Base-by-base conservation (phyloP, 352 stramenopile species). In the Pythium vanterpoolii region DNA sequence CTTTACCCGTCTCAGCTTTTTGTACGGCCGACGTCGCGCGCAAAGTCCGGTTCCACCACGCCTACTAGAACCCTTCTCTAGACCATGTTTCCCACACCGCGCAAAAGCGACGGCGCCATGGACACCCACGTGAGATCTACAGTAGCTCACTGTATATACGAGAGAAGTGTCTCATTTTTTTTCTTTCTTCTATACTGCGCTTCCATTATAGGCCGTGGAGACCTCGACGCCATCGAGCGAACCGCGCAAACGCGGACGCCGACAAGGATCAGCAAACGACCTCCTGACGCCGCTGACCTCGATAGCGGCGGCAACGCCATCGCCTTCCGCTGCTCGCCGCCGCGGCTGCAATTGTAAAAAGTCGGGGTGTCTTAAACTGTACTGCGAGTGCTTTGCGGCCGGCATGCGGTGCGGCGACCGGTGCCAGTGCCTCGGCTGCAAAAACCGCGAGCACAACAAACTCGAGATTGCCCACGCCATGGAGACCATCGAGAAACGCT, bases 281-380 rank as follows among this genome's bases (percentile, higher is more conserved):
- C 31, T 53, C 16, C 28, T 61, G 28, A 61, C 42, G 28, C 44
- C 54, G 6, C 19, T 53, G 18, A 33, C 51, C n/a, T 48, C 51
- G 16, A 50, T 59, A 40, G 39, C 5, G 4, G 16, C 48, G 34
- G 10, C 44, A 16, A 42, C 38, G 24, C 39, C 58, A 13, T 49
- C 60, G n/a, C 62, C 62, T 24, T 61, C 62, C 8, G 54, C 62
- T 7, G 60, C 44, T 30, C 69, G 66, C 42, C 77, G 72, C 13
- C 76, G 76, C 23, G 79, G 81, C 43, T 99, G 96, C 72, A 98
- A 96, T 60, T 98, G 95, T 74, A 98, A 98, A 74, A 98, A 98
- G 56, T 98, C 93, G 0, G 84, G 88, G 56, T 99, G 96, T 67
- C 84, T 98, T 18, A 98, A 99, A 74, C 79, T 98, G 38, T 94